Percentiles rank a stretch among this genome's conserved stretches.
Conservation (phyloP, 345 rosid species). For the Arabidopsis arenosa region DNA sequence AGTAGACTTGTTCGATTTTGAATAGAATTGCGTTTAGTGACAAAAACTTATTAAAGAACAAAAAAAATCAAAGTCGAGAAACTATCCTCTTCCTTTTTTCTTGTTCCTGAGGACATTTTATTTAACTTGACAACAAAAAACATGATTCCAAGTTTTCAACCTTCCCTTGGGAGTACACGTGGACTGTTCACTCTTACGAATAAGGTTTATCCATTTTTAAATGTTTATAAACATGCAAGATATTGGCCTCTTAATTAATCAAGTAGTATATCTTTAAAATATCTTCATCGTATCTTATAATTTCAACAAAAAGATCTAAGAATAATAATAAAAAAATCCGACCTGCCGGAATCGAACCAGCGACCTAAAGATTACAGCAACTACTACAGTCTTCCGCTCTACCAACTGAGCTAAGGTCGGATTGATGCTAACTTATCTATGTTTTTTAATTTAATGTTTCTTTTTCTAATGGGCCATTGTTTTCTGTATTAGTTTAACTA, state of each 20-base stretch:
- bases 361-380: slow-evolving; percentile 63
- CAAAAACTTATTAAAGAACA: not conserved
- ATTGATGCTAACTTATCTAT: too few relatives aligned
- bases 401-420: slow-evolving; percentile 98
- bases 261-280: too few relatives aligned
- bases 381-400: slow-evolving; percentile 95
- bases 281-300: too few relatives aligned
- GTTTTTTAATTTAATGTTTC: too few relatives aligned
- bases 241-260: too few relatives aligned
- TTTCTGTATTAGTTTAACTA: too few relatives aligned
- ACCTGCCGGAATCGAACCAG: slow-evolving; percentile 54
- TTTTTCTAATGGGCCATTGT: not conserved
- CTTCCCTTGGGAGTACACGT: not conserved
- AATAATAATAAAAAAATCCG: not conserved
- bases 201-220: not conserved
- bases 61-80: not conserved
- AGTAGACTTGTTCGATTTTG: not conserved
- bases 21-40: not conserved
- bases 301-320: not conserved
- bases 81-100: not conserved
- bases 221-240: not conserved
- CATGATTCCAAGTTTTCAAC: not conserved
- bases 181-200: not conserved
- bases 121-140: not conserved
- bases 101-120: not conserved